Conservation (phyloP, 768 basidiomycete genomes). For the Lepiota brunneoincarnata region DNA sequence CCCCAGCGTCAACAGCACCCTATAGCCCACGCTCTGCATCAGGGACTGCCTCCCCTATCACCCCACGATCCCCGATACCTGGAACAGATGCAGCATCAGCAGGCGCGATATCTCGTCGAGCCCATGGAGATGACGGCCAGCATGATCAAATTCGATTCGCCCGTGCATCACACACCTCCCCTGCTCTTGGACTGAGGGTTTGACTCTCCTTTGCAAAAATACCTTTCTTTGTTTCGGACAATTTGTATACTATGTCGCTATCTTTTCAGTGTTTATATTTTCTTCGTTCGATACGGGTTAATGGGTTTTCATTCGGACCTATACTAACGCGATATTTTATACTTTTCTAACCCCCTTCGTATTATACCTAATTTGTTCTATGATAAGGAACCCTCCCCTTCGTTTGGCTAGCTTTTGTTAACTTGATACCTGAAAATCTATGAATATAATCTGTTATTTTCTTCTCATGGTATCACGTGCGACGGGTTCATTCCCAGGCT, state of each 20-base stretch:
- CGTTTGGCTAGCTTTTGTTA: slow-evolving; percentile 1
- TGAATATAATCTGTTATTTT: slow-evolving; percentile 2
- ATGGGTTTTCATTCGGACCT: slow-evolving; percentile 1
- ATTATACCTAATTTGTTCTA: slow-evolving; percentile 5
- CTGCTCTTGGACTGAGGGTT: slow-evolving; percentile 50
- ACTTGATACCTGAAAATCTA: slow-evolving; percentile 6
- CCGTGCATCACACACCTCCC: slow-evolving; percentile 43
- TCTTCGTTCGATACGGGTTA: slow-evolving; percentile 1
- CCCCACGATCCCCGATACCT: slow-evolving; percentile 14
- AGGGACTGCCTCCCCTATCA: slow-evolving; percentile 15
- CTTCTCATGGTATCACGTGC: neutral
- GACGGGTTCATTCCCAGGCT: too few species aligned
- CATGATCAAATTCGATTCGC: slow-evolving; percentile 42
- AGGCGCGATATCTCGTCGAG: slow-evolving; percentile 19
- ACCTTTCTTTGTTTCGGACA: neutral
- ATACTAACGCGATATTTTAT: slow-evolving; percentile 1
- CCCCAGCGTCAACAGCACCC: slow-evolving; percentile 22
- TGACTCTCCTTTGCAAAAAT: slow-evolving; percentile 12
- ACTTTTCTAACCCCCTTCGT: neutral
- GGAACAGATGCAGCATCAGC: slow-evolving; percentile 21
- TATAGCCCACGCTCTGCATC: slow-evolving; percentile 23
- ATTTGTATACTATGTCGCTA: slow-evolving; percentile 6
- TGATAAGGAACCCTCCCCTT: neutral
- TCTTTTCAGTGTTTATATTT: slow-evolving; percentile 4
- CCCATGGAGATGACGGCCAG: slow-evolving; percentile 13